A percentile compares a stretch with the other conserved stretches of the same genome.
phyloP scores from a whole-genome alignment of 495 filamentous ascomycete species.

The Aspergillus asperescens region DNA sequence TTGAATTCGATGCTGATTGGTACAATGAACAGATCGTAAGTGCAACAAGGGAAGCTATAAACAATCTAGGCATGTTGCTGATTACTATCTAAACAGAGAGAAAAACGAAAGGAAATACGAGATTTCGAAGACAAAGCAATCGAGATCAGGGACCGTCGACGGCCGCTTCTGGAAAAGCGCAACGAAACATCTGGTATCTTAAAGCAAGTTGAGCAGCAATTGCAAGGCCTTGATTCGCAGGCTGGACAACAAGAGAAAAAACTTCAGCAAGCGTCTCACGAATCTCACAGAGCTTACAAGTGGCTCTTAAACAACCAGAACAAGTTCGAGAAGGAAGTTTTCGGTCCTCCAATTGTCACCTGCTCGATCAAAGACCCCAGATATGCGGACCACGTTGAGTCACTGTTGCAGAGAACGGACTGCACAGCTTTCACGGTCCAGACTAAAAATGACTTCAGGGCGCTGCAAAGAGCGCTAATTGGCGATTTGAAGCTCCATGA shows the following conservation, averaged over 20 bases:
- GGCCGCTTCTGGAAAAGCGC: constrained; percentile 22
- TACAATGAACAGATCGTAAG: constrained; percentile 50
- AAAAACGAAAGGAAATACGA: constrained; percentile 32
- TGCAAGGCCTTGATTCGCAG: constrained; percentile 64
- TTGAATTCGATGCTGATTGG: constrained; percentile 48
- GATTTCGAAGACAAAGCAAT: constrained; percentile 25
- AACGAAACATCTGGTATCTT: constrained; percentile 27
- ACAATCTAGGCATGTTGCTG: constrained; percentile 10
- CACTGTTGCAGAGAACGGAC: constrained; percentile 55
- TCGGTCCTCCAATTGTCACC: constrained; percentile 75
- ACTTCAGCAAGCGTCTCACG: constrained; percentile 50
- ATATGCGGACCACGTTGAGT: constrained; percentile 72
- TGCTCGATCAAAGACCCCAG: constrained; percentile 74
- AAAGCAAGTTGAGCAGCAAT: constrained; percentile 38
- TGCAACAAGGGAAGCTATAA: not conserved
- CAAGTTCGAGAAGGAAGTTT: constrained; percentile 73
- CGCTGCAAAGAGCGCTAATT: constrained; percentile 44
- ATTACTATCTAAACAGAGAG: constrained; percentile 26
- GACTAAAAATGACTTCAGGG: constrained; percentile 65
- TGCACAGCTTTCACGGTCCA: constrained; percentile 73
- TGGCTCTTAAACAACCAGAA: constrained; percentile 71
- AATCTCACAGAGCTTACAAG: constrained; percentile 66
- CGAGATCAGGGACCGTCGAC: constrained; percentile 28
- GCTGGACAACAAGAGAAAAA: constrained; percentile 67
- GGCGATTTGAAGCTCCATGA: constrained; percentile 54